phyloP scores from a whole-genome alignment of 306 rosid genomes.

The Mucuna pruriens region DNA sequence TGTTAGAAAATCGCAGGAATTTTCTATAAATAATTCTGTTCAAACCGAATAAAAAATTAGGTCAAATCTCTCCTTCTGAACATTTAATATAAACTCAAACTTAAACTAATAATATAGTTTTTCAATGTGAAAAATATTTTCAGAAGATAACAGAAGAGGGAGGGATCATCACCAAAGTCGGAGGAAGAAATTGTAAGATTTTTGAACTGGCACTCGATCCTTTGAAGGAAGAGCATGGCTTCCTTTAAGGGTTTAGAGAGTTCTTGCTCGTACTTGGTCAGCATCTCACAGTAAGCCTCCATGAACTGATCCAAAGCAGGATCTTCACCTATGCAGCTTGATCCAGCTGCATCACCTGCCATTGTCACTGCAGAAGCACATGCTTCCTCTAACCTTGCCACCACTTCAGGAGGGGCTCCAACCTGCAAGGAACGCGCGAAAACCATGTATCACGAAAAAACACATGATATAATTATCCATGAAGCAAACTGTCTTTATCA shows the following conservation, averaged over 20 bases:
- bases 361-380: conserved; percentile 65
- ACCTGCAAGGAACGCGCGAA: conserved; percentile 49
- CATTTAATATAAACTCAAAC: no score
- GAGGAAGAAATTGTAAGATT: conserved; percentile 72
- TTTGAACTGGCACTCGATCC: conserved; percentile 82
- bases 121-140: neutral
- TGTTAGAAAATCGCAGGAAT: no score
- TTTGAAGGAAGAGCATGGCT: conserved; percentile 89
- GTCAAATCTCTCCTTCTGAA: no score
- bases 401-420: conserved; percentile 94
- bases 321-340: conserved; percentile 82
- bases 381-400: conserved; percentile 78
- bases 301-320: conserved; percentile 97
- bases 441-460: neutral
- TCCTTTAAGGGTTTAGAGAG: conserved; percentile 93
- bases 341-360: conserved; percentile 45
- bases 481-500: conserved; percentile 36
- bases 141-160: neutral
- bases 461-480: neutral
- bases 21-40: no score
- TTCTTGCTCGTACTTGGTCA: conserved; percentile 91
- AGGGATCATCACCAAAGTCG: conserved; percentile 51
- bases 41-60: no score
- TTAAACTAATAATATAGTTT: no score
- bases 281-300: conserved; percentile 99